Conservation (phyloP, 139 green algal genomes). For the Limnomonas spitsbergensis region DNA sequence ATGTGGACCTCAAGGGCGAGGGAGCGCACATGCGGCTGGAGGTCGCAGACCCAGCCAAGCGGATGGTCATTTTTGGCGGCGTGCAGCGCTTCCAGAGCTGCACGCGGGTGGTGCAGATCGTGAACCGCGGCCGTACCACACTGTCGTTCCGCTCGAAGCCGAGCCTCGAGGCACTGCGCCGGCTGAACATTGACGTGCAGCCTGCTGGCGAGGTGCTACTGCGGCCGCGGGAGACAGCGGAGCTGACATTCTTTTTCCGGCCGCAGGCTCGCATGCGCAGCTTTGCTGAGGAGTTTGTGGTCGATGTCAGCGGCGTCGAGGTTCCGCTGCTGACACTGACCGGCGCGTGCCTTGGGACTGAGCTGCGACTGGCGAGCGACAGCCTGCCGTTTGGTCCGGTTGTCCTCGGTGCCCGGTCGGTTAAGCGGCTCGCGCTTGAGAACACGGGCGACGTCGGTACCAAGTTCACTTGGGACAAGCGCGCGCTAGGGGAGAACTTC, state of each 20-base stretch:
- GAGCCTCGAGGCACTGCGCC: background rate
- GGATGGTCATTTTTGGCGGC: conserved; percentile 60
- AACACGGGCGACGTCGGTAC: conserved; percentile 75
- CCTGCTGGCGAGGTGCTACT: conserved; percentile 45
- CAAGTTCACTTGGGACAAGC: conserved; percentile 59
- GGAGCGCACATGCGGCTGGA: conserved; percentile 61
- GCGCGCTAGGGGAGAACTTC: conserved; percentile 54
- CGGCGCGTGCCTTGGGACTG: conserved; percentile 66
- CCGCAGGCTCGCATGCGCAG: conserved; percentile 27
- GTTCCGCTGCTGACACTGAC: conserved; percentile 52
- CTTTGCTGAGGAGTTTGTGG: conserved; percentile 60
- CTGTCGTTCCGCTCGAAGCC: conserved; percentile 20
- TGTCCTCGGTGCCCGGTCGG: conserved; percentile 48
- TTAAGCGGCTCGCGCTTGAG: conserved; percentile 65
- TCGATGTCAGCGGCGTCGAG: conserved; percentile 46
- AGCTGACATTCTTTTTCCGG: conserved; percentile 65
- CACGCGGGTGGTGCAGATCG: conserved; percentile 42
- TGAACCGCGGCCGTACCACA: conserved; percentile 56
- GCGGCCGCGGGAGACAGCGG: conserved; percentile 39
- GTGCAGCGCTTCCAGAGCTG: conserved; percentile 14
- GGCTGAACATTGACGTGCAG: conserved; percentile 41
- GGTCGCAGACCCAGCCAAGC: conserved; percentile 52
- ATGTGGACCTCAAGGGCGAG: conserved; percentile 57
- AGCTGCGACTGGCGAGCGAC: conserved; percentile 65
- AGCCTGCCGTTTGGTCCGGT: conserved; percentile 73